Conservation (phyloP, 2,329 filamentous ascomycete species). For the Fusarium coicis region DNA sequence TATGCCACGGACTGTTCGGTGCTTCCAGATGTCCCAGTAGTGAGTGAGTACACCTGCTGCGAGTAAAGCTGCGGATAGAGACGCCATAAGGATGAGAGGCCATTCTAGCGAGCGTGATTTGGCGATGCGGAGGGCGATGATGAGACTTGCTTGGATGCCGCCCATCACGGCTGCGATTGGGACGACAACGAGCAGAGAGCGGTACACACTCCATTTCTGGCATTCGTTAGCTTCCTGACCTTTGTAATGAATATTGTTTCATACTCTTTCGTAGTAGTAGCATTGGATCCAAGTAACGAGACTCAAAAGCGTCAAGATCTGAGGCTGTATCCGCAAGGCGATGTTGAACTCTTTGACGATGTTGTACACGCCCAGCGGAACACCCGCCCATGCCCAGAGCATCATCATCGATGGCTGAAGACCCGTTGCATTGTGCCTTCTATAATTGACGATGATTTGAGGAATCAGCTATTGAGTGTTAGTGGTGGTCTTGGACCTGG, state of each 20-base stretch:
- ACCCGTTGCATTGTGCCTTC: slow-evolving; percentile 71
- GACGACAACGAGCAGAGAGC: slow-evolving; percentile 59
- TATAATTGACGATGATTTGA: slow-evolving; percentile 75
- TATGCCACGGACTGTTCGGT: slow-evolving; percentile 75
- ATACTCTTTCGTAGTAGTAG: slow-evolving; percentile 54
- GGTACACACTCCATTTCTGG: slow-evolving; percentile 63
- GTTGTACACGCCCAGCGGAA: slow-evolving; percentile 69
- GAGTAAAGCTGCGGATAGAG: slow-evolving; percentile 70
- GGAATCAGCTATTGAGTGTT: slow-evolving; percentile 65
- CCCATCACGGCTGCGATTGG: slow-evolving; percentile 67
- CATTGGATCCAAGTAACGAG: slow-evolving; percentile 57
- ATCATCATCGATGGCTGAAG: slow-evolving; percentile 79
- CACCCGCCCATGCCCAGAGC: slow-evolving; percentile 74
- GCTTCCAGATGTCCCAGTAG: slow-evolving; percentile 75
- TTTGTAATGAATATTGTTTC: rapidly evolving
- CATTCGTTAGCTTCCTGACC: background rate
- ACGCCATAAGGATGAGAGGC: slow-evolving; percentile 75
- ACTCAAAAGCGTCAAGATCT: slow-evolving; percentile 56
- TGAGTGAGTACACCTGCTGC: slow-evolving; percentile 74
- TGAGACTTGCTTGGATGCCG: slow-evolving; percentile 66
- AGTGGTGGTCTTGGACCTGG: background rate
- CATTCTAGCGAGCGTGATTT: slow-evolving; percentile 60
- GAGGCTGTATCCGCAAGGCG: slow-evolving; percentile 56
- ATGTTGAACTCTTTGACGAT: slow-evolving; percentile 56
- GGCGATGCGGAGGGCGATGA: slow-evolving; percentile 65